Evolutionary conservation across 768 basidiomycete species (phyloP), one percentile per base, ranked within the genome.

Genomic region (Rhodotorula paludigena): DNA sequence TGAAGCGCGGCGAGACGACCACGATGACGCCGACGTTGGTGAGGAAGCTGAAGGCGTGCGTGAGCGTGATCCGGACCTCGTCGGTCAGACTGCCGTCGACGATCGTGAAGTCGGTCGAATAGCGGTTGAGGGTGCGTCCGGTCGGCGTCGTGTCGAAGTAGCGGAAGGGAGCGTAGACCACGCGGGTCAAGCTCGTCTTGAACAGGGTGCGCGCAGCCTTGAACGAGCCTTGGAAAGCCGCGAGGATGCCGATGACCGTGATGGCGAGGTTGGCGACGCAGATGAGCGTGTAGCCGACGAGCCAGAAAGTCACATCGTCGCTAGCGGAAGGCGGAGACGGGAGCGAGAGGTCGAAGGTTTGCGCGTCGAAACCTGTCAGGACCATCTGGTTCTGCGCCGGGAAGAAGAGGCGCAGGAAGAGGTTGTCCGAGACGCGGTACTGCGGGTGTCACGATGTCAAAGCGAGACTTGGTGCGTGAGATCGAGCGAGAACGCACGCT

Each of bases 111-210:
- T 67, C 66, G 21, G 57, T 55, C 2, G 86, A 87, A 74, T 90
- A 89, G 23, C 90, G 83, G 74, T 90, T 89, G 44, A 90, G 81
- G 74, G 90, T 89, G 20, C 89, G 81, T 28, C 89, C 89, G 45
- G 87, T 84, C 2, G 88, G 88, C 7, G 87, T 89, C 45, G 83
- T 80, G 73, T 89, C 88, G 77, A 87, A 89, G 77, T 88, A 87
- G 3, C 86, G 83, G 32, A 83, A 80, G 5, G 87, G 87, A 0
- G 87, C 87, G 47, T 84, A 80, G 12, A 84, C 82, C 15, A 89
- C 78, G 35, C 85, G 77, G 47, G 77, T 78, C 18, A 88, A 80
- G 63, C 87, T 82, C 12, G 80, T 76, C 8, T 78, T 74, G 78
- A 88, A 89, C 18, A 88, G 80, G 12, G 18, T 21, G 25, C 77